phyloP scores from a whole-genome alignment of 2,329 filamentous ascomycete species.

The Pseudogymnoascus pannorum region DNA sequence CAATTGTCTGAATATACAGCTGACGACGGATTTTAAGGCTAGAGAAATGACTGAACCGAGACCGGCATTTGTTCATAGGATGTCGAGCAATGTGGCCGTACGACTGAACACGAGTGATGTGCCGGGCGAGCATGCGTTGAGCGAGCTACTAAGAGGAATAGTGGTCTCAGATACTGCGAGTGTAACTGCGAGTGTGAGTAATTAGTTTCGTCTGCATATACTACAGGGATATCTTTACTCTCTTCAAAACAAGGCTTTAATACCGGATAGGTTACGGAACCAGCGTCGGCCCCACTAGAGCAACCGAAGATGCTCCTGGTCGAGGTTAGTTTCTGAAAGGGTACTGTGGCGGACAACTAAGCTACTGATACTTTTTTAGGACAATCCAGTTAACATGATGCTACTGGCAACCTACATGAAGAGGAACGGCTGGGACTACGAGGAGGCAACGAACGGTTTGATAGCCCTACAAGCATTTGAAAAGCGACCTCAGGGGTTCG shows the following conservation, averaged over 20 bases:
- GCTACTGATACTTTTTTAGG: slow-evolving; percentile 29
- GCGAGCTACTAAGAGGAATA: background rate
- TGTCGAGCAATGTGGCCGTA: background rate
- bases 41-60: background rate
- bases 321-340: slow-evolving; percentile 17
- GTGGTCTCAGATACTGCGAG: background rate
- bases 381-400: slow-evolving; percentile 34
- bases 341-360: slow-evolving; percentile 1
- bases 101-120: background rate
- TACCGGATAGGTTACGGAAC: background rate
- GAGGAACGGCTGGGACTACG: slow-evolving; percentile 26
- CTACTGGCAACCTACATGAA: slow-evolving; percentile 25
- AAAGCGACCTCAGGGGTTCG: slow-evolving; percentile 25
- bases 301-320: slow-evolving; percentile 19
- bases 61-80: background rate
- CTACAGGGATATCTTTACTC: background rate
- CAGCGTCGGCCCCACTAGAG: too few species aligned
- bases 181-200: background rate
- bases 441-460: slow-evolving; percentile 37
- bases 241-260: background rate
- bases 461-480: slow-evolving; percentile 39
- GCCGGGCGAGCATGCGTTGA: background rate
- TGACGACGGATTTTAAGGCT: background rate
- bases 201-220: background rate
- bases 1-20: background rate